These are phyloP conservation scores for Colletotrichum musae DNA, from an alignment of 2,329 filamentous ascomycete species.

Conservation along the genomic window DNA sequence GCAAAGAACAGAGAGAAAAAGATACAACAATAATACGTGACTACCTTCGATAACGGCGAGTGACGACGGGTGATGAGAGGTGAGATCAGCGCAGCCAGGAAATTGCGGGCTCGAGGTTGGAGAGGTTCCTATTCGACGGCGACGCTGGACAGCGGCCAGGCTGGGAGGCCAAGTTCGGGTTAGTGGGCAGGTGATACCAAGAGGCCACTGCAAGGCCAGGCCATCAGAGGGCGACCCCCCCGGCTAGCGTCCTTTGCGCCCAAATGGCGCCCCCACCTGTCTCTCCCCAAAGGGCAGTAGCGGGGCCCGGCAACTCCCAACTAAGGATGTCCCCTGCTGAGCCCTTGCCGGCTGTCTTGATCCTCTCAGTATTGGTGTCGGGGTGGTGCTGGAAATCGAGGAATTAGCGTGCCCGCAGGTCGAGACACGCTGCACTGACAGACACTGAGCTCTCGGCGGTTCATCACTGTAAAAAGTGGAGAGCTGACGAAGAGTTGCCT, in stretches of 20 bases:
- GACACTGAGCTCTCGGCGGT: not conserved
- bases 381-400: not conserved
- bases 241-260: conserved; percentile 27
- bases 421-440: not conserved
- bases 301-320: conserved; percentile 21
- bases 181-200: conserved; percentile 15
- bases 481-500: conserved; percentile 24
- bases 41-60: conserved; percentile 15
- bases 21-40: conserved; percentile 13
- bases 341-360: conserved; percentile 6
- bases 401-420: not conserved
- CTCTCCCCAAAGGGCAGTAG: conserved; percentile 30
- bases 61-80: conserved; percentile 23
- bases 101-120: conserved; percentile 37
- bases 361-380: conserved; percentile 23
- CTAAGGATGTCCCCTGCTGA: conserved; percentile 22
- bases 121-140: conserved; percentile 33
- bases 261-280: conserved; percentile 24
- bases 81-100: conserved; percentile 39
- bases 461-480: conserved; percentile 26
- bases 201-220: not conserved
- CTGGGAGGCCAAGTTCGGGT: conserved; percentile 7
- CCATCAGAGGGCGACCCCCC: conserved; percentile 1
- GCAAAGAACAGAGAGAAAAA: no score
- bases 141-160: not conserved